phyloP scores from a whole-genome alignment of 2,329 filamentous ascomycete genomes.

The Aspergillus sclerotialis region DNA sequence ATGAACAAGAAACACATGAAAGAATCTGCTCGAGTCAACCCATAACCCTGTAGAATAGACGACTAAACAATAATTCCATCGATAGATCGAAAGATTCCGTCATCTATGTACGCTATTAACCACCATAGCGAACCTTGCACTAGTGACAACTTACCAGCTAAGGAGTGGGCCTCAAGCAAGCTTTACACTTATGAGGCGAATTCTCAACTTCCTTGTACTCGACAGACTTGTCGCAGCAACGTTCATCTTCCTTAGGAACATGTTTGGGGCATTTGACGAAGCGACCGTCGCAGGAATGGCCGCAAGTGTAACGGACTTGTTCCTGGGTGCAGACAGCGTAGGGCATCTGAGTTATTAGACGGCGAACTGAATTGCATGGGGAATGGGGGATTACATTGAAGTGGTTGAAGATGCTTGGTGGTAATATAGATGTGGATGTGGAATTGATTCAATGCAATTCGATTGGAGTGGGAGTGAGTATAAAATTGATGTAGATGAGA shows the following conservation, averaged over 20 bases:
- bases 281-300: conserved; percentile 10
- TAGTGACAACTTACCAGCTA: too few species aligned
- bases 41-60: background rate
- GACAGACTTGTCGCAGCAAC: conserved; percentile 7
- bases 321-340: conserved; percentile 5
- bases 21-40: background rate
- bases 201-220: conserved; percentile 6
- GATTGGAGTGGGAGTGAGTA: too few species aligned
- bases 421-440: too few species aligned
- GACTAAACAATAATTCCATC: background rate
- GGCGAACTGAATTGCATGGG: too few species aligned
- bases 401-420: too few species aligned
- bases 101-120: too few species aligned
- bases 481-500: too few species aligned
- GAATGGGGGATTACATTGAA: too few species aligned
- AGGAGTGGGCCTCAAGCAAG: background rate
- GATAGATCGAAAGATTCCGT: too few species aligned
- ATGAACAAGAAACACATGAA: too few species aligned
- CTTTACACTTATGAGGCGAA: conserved; percentile 8
- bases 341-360: background rate
- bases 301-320: conserved; percentile 10
- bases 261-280: conserved; percentile 11
- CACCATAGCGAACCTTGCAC: too few species aligned
- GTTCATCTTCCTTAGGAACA: conserved; percentile 8
- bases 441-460: too few species aligned